A percentile compares a stretch with the other conserved stretches of the same genome.
Conservation (phyloP, 1,284 basidiomycete genomes). For the Meira nashicola region DNA sequence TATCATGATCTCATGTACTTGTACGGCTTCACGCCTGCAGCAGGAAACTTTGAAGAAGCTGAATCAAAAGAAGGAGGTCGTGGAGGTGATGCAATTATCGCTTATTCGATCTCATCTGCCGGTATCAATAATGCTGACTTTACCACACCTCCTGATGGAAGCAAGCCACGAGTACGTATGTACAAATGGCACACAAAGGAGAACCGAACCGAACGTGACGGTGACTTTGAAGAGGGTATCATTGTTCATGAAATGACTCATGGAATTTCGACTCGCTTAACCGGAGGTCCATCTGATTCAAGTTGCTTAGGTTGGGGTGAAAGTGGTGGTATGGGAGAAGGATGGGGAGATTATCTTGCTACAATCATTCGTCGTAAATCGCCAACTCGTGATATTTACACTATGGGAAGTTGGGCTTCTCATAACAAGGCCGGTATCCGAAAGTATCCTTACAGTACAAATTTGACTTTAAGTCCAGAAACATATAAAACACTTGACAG, state of each 20-base stretch:
- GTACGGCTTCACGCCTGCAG: conserved; percentile 79
- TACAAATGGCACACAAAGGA: conserved; percentile 68
- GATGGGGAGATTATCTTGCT: conserved; percentile 67
- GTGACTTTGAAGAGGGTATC: conserved; percentile 69
- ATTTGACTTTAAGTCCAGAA: conserved; percentile 75
- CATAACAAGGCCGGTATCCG: conserved; percentile 74
- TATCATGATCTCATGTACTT: conserved; percentile 41
- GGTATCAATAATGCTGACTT: conserved; percentile 64
- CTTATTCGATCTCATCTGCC: conserved; percentile 88
- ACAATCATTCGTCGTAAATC: conserved; percentile 67
- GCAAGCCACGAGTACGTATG: conserved; percentile 88
- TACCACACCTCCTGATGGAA: conserved; percentile 58
- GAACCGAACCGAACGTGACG: conserved; percentile 71
- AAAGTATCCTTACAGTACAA: conserved; percentile 62
- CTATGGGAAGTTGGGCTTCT: conserved; percentile 92
- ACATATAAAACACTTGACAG: conserved; percentile 94
- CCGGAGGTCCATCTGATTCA: conserved; percentile 86
- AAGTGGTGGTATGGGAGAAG: conserved; percentile 82
- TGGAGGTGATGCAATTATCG: conserved; percentile 83
- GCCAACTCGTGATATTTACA: conserved; percentile 35
- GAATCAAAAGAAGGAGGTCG: conserved; percentile 85
- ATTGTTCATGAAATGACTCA: conserved; percentile 60
- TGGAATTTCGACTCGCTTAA: conserved; percentile 85
- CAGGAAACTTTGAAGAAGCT: conserved; percentile 95
- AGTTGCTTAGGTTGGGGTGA: conserved; percentile 85